Evolutionary conservation across 2,329 filamentous ascomycete species (phyloP).

Genomic region (Capronia americana): DNA sequence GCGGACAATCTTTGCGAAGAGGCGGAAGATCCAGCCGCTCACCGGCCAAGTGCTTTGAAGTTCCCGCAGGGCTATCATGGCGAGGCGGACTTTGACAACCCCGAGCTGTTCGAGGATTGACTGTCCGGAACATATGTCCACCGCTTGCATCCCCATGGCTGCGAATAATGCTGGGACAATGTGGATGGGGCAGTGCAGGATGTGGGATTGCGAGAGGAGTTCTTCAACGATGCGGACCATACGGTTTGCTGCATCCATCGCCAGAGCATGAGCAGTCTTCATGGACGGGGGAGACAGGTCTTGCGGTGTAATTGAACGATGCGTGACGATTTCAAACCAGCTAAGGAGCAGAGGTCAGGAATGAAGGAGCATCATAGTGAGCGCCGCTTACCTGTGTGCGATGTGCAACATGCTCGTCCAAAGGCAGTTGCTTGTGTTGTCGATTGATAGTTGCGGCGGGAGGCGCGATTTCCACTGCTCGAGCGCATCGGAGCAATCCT

Average conservation of each 20-base stretch:
- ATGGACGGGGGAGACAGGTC: conserved; percentile 30
- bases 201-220: conserved; percentile 32
- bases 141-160: conserved; percentile 41
- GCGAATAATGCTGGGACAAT: conserved; percentile 40
- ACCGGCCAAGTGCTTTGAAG: conserved; percentile 42
- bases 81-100: conserved; percentile 40
- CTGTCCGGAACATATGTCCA: conserved; percentile 40
- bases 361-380: not conserved
- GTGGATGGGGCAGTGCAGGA: conserved; percentile 32
- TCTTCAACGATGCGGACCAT: conserved; percentile 39
- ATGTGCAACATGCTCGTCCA: conserved; percentile 36
- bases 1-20: conserved; percentile 34
- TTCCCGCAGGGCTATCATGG: conserved; percentile 40
- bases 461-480: conserved; percentile 31
- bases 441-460: conserved; percentile 24
- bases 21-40: conserved; percentile 40
- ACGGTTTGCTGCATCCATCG: conserved; percentile 35
- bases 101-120: conserved; percentile 38
- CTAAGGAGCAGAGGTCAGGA: conserved; percentile 15
- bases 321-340: conserved; percentile 35
- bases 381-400: conserved; percentile 28
- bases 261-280: conserved; percentile 29
- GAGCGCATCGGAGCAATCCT: conserved; percentile 29
- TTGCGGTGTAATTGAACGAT: conserved; percentile 32
- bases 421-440: conserved; percentile 26